Base-by-base conservation (phyloP, 2,329 filamentous ascomycete species). In the Nemania abortiva region DNA sequence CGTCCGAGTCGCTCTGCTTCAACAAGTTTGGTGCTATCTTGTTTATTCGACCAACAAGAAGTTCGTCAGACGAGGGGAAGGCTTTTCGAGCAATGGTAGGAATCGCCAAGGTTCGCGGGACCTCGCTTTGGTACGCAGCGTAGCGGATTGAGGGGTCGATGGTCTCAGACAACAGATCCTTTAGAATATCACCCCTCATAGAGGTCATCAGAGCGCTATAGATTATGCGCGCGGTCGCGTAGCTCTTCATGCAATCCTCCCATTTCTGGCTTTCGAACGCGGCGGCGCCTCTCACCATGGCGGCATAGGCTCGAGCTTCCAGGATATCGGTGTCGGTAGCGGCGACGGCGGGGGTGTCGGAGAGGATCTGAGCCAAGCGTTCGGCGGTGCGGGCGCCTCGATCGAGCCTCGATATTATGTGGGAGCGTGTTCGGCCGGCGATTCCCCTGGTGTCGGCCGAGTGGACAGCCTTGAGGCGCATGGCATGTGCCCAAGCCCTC, bases 121-220 rank as follows among this genome's bases (percentile, higher is more conserved):
- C 88, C 79, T 95, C 92, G 78, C 94, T 87, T 80, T 97, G 94
- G 79, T 98, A 98, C 20, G 96, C 94, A 42, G 95, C 95, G 80
- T 97, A 98, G 71, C 95, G 91, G 76, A 99, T 93, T 70, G 94
- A 97, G 1, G 95, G 95, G 78, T 99, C 96, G 70, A 97, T 91
- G 4, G 92, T 97, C 75, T 92, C 91, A 56, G 91, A 89, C 66
- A 99, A 84, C 27, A 98, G 86, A 70, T 98, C 95, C 78, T 92
- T 94, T 85, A 93, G 96, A 42, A 92, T 84, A 67, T 97, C 95
- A 70, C 89, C 91, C 78, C 90, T 91, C 20, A 83, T 80, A 39
- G 87, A 84, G 31, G 87, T 85, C 20, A 90, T 86, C 52, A 99
- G 84, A 0, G 92, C 90, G 69, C 88, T 90, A 83, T 98, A 99